phyloP scores from a whole-genome alignment of 179 eudicot species.

The Sideroxylon spinosum region DNA sequence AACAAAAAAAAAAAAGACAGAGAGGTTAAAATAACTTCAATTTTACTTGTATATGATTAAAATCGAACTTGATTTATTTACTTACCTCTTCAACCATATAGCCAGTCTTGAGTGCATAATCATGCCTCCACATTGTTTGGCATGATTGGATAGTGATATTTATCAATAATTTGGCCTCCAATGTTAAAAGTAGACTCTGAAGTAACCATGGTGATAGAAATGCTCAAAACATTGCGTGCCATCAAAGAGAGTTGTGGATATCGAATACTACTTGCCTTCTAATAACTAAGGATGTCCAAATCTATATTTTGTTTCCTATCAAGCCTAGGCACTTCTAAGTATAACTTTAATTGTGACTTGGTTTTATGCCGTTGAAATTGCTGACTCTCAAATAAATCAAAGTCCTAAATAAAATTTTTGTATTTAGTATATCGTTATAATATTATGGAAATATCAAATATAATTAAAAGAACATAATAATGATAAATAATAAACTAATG shows the following conservation, averaged over 20 bases:
- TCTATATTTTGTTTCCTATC: neutral
- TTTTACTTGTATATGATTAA: too few relatives aligned
- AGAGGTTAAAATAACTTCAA: too few relatives aligned
- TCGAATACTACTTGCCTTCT: too few relatives aligned
- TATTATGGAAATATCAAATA: too few relatives aligned
- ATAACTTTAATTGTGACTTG: neutral
- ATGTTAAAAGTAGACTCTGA: neutral
- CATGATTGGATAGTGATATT: neutral
- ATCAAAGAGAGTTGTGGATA: too few relatives aligned
- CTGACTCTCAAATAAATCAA: neutral
- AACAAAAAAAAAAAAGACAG: neutral
- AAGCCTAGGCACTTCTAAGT: neutral
- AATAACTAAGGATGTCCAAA: too few relatives aligned
- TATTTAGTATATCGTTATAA: too few relatives aligned
- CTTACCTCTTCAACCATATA: neutral
- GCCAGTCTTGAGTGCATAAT: neutral
- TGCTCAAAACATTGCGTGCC: neutral
- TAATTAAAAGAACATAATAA: too few relatives aligned
- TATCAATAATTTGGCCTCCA: neutral
- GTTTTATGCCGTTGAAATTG: neutral
- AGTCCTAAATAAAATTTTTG: neutral
- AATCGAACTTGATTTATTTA: too few relatives aligned
- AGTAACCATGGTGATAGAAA: neutral
- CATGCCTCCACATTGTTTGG: neutral
- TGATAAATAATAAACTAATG: neutral